Base-by-base conservation (phyloP, 139 green algal species). In the Picochlorum costavermella region DNA sequence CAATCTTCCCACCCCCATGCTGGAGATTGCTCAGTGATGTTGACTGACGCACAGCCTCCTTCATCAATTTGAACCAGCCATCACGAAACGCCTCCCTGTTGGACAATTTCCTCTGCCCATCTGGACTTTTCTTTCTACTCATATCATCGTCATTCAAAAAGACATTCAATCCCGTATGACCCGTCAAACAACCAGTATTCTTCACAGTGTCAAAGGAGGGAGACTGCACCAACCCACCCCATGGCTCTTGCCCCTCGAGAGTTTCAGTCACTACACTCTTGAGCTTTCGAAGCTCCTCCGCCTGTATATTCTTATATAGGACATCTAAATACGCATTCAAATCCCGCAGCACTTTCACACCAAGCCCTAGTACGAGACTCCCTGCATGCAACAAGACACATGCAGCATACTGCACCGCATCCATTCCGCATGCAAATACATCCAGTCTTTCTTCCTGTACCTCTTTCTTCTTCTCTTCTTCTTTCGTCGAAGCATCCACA, bases 81-180 rank as follows among this genome's bases (percentile, higher is more conserved):
- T 89, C 83, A 17, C 81, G 58, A 62, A 65, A 82, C 10, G 57
- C 64, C 64, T 89, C 83, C 12, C 75, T 63, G 67, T 89, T 89
- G 46, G 36, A 73, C 4, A 81, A 53, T 9, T 59, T 62, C 11
- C 73, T 75, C 56, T 84, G 81, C 61, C 81, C 73, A 56, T 84
- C 81, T 67, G 76, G 55, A 60, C 16, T 58, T 43, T 40, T 40
- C 33, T 40, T 40, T 8, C 72, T 56, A 4, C 25, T 58, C 20
- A 26, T 17, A 10, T 43, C 29, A 3, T 50, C 63, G 11, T 78
- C 73, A 33, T 48, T 68, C 25, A 57, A 74, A 50, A 73, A 53
- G 4, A 50, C 58, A n/a, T 67, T n/a, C 17, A 76, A 64, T 29
- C 70, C 70, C 5, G 57, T 33, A 33, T 33, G 23, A 33, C 50